Base-by-base conservation (phyloP, 2,329 filamentous ascomycete species). In the Epichloe scottii region DNA sequence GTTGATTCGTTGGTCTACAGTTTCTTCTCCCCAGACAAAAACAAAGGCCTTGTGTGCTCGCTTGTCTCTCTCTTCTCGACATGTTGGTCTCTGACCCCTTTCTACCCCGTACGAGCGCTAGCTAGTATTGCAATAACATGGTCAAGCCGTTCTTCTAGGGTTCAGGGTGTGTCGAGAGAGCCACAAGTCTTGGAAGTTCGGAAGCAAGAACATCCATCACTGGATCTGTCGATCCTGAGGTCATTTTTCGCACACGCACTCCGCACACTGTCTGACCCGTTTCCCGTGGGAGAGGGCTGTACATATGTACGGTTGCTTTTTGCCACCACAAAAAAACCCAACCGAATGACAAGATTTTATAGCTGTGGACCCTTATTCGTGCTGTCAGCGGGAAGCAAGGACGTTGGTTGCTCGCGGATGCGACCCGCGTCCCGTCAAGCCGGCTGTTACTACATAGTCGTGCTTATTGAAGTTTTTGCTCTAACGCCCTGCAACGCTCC, bases 21-120 rank as follows among this genome's bases (percentile, higher is more conserved):
- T n/a, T 48, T 39, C 39, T 19, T 46, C 40, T 19, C 19, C 15
- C 39, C 44, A 53, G 40, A 53, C 48, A 46, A 45, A 45, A 39
- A 48, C n/a, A 46, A 51, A 41, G 19, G 41, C 41, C 46, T 46
- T 30, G 46, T 35, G 26, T 8, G 26, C 26, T 26, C 26, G 26
- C 26, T 26, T 8, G 26, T 26, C 26, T 26, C 26, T 8, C 26
- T 26, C 7, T 26, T 26, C 26, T 26, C 26, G 26, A 26, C 26
- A 26, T 26, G 21, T 33, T 12, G 12, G 41, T 38, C 44, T 38
- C 39, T 44, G 44, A 35, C 44, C 45, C 49, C 41, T 48, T 51
- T 51, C 45, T 33, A 19, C 23, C 14, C 35, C 10, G 10, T 49
- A 46, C n/a, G 12, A 39, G 43, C 39, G 21, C 35, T 23, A 35